Conservation (phyloP, 1,284 basidiomycete species). For the Fomes fomentarius region DNA sequence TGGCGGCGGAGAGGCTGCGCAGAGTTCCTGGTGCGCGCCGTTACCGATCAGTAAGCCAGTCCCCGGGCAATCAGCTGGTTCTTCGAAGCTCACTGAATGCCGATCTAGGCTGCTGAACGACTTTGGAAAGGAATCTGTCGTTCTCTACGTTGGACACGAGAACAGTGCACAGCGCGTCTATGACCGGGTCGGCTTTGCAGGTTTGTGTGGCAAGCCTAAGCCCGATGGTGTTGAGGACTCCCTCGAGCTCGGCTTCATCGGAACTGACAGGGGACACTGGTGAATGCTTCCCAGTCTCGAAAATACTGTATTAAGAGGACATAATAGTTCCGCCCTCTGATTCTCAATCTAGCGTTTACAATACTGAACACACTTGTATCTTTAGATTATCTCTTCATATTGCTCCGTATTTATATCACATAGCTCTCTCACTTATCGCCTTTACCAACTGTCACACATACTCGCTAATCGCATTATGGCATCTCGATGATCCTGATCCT, state of each 20-base stretch:
- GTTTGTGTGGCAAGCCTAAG: conserved; percentile 44
- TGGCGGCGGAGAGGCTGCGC: conserved; percentile 50
- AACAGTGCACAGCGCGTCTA: conserved; percentile 53
- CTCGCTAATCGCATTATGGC: neutral
- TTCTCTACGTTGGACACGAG: conserved; percentile 50
- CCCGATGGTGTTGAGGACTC: conserved; percentile 42
- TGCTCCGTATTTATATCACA: conserved; percentile 6
- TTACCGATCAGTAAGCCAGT: conserved; percentile 40
- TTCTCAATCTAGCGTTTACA: neutral
- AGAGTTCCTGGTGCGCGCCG: conserved; percentile 47
- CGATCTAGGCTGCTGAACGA: conserved; percentile 37
- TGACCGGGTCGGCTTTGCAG: conserved; percentile 50
- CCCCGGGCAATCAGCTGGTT: neutral
- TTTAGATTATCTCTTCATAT: neutral
- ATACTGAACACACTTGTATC: conserved; percentile 1
- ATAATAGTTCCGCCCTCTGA: neutral
- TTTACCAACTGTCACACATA: neutral
- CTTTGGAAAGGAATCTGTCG: conserved; percentile 43
- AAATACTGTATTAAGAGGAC: neutral
- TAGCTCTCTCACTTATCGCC: neutral
- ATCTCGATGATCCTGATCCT: neutral
- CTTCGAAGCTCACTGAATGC: conserved; percentile 4
- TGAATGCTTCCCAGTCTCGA: conserved; percentile 25
- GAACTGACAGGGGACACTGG: conserved; percentile 47
- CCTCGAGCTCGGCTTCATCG: conserved; percentile 50